Base-by-base conservation (phyloP, 306 rosid genomes). In the Quercus glauca region DNA sequence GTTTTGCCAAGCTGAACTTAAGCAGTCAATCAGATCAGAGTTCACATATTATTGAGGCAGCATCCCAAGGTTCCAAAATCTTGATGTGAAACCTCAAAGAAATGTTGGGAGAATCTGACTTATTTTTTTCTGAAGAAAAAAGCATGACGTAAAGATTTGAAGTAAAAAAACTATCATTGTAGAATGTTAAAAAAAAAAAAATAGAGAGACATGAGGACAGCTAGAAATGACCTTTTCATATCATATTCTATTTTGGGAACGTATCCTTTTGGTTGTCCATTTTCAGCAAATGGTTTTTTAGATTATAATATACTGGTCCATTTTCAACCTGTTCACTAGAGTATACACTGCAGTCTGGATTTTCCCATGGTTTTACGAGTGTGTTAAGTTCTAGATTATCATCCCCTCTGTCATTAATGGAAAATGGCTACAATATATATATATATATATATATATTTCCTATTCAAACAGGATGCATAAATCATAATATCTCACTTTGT, bases 1-100 rank as follows among this genome's bases (percentile, higher is more conserved):
- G 71, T 69, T 78, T 37, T 58, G 58, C 52, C 51, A 43, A 41
- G n/a, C 64, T 23, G 21, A 41, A 75, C 71, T 56, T 57, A 25
- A 77, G 45, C 45, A 41, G 70, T 55, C 68, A 78, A 78, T 78
- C 76, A 37, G 70, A 3, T 53, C 65, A 53, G 73, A 51, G 41
- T 20, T 37, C 10, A 20, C 37, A 69, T 55, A 69, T 9, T 76
- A 55, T 15, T 76, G 73, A 17, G 49, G 25, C 31, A 29, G 67
- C 64, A 67, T 15, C 53, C 55, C 25, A 5, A 43, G 74, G 74
- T 31, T 71, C 35, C 11, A 43, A 23, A 71, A n/a, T 43, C 21
- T 76, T 49, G 68, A 28, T 28, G 55, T 76, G 43, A 1, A 25
- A 10, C 55, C 59, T 21, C 25, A 23, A 7, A 4, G 17, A n/a